A percentile compares a stretch with the other conserved stretches of the same genome.
Evolutionary conservation across 805 yeast species (phyloP).

Genomic region (Saccharomycopsis babjevae): DNA sequence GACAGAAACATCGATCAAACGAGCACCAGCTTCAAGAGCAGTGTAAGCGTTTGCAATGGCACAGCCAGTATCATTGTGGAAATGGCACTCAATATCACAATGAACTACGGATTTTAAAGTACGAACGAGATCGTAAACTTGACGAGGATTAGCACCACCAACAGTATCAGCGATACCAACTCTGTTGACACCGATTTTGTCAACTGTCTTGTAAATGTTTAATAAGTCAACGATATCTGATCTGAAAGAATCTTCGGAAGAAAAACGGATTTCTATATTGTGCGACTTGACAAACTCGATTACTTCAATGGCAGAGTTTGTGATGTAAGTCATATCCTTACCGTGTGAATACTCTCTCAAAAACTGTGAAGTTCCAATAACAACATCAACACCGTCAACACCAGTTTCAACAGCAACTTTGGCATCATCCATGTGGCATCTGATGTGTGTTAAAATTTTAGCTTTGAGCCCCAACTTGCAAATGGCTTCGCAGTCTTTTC

Average conservation of each 20-base stretch:
- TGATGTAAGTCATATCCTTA: conserved; percentile 96
- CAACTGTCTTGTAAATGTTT: conserved; percentile 93
- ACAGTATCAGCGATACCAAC: conserved; percentile 99
- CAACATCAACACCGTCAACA: conserved; percentile 98
- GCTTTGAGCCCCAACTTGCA: conserved; percentile 95
- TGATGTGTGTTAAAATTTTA: conserved; percentile 89
- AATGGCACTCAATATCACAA: conserved; percentile 97
- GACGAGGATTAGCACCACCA: conserved; percentile 98
- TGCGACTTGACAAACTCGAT: conserved; percentile 95
- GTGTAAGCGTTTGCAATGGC: conserved; percentile 98
- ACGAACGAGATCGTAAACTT: conserved; percentile 91
- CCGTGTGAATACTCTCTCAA: conserved; percentile 94
- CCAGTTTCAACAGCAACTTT: conserved; percentile 95
- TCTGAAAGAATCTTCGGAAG: conserved; percentile 96
- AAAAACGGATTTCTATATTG: conserved; percentile 93
- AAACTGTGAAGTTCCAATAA: conserved; percentile 93
- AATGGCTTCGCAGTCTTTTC: conserved; percentile 92
- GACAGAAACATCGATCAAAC: conserved; percentile 86
- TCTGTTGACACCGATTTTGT: conserved; percentile 94
- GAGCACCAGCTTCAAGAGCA: conserved; percentile 96
- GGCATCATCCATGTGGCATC: conserved; percentile 99
- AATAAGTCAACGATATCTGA: conserved; percentile 90
- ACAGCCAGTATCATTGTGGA: conserved; percentile 98
- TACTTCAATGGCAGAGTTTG: conserved; percentile 92
- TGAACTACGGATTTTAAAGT: conserved; percentile 88